Evolutionary conservation across 2,329 filamentous ascomycete genomes (phyloP).

Genomic region (Fusarium sp.): DNA sequence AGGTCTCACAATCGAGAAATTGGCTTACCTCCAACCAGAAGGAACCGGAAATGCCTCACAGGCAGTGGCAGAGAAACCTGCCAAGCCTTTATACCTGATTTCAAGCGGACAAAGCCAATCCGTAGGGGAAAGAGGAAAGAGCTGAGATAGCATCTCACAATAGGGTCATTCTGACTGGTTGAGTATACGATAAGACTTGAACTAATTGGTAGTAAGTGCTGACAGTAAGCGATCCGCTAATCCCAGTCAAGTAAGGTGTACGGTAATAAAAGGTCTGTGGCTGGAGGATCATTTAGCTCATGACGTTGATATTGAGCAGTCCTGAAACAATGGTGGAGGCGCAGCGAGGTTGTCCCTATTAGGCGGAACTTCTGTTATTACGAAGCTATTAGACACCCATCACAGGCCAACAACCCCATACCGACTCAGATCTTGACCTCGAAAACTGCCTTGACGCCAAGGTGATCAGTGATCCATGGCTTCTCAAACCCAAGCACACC

Average conservation of each 20-base stretch:
- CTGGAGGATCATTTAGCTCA: no score
- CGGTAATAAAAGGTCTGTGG: no score
- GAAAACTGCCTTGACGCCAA: slow-evolving; percentile 19
- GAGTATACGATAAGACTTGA: rapidly evolving
- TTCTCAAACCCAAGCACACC: slow-evolving; percentile 19
- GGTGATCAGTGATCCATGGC: slow-evolving; percentile 23
- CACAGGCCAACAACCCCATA: no score
- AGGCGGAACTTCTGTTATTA: no score
- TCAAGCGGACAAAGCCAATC: no score
- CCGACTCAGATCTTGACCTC: neutral
- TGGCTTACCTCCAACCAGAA: neutral
- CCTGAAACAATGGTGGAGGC: no score
- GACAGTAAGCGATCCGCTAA: neutral
- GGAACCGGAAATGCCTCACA: neutral
- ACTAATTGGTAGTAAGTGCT: slow-evolving; percentile 1
- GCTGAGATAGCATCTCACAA: neutral
- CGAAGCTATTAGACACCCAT: no score
- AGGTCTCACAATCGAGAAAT: neutral
- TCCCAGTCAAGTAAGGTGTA: no score
- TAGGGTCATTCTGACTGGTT: neutral
- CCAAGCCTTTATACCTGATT: neutral
- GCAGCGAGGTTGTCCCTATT: no score
- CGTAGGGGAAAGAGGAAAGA: no score
- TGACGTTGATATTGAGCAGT: no score
- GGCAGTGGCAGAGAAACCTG: no score